Evolutionary conservation across 2,329 filamentous ascomycete genomes (phyloP).

Genomic region (Neocucurbitaria cava): DNA sequence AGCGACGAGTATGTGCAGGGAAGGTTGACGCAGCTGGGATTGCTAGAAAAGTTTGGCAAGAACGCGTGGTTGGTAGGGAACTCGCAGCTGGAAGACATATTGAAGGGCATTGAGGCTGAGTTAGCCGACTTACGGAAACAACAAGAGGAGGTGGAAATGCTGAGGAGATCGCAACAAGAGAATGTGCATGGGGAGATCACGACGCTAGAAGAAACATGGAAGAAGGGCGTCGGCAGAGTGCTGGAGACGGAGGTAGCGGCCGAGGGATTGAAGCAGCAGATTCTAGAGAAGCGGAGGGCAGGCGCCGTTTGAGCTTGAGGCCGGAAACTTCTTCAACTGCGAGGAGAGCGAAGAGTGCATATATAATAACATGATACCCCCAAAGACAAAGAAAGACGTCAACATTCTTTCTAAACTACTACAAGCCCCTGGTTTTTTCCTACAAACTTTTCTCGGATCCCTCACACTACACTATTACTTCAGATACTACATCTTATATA

Average conservation of each 20-base stretch:
- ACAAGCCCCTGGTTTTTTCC: no score
- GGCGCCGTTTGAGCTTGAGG: constrained; percentile 43
- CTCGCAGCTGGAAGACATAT: constrained; percentile 75
- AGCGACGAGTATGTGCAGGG: constrained; percentile 64
- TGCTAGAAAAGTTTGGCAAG: constrained; percentile 83
- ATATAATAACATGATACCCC: constrained; percentile 2
- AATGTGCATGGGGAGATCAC: constrained; percentile 74
- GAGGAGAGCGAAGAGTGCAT: no score
- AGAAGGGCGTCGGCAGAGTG: constrained; percentile 75
- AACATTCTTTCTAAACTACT: neutral
- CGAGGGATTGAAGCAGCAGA: constrained; percentile 65
- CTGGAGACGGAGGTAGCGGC: constrained; percentile 88
- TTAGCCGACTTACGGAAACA: constrained; percentile 71
- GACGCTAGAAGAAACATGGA: constrained; percentile 80
- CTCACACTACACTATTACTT: no score
- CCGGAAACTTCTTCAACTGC: no score
- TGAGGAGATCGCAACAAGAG: constrained; percentile 73
- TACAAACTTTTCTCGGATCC: no score
- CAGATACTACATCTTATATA: no score
- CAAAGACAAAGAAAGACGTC: neutral
- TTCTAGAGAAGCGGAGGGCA: constrained; percentile 44
- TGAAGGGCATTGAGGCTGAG: constrained; percentile 75
- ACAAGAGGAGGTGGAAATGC: constrained; percentile 75
- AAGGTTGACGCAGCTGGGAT: constrained; percentile 67
- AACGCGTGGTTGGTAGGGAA: constrained; percentile 93